Evolutionary conservation across 306 rosid genomes (phyloP).

Genomic region (Gastrolobium villosum): DNA sequence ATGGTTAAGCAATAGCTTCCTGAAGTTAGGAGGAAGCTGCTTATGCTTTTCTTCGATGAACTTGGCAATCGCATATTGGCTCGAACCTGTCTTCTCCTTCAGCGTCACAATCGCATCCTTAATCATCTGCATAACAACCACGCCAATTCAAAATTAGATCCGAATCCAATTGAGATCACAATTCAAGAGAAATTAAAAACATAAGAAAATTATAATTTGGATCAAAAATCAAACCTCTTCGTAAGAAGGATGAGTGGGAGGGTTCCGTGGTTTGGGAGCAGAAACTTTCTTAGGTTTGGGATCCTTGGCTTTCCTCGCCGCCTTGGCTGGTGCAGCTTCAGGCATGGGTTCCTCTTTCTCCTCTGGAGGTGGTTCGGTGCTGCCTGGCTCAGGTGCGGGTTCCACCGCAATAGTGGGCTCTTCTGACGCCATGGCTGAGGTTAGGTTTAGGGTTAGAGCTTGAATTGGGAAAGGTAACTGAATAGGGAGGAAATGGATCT

Average conservation of each 20-base stretch:
- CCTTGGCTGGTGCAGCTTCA: slow-evolving; percentile 44
- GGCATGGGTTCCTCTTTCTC: slow-evolving; percentile 52
- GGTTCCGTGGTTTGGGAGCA: slow-evolving; percentile 58
- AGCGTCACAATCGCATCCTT: slow-evolving; percentile 78
- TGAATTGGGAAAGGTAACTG: slow-evolving; percentile 1
- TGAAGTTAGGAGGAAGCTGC: slow-evolving; percentile 72
- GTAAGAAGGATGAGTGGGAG: slow-evolving; percentile 76
- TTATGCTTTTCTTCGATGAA: slow-evolving; percentile 81
- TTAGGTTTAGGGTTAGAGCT: slow-evolving; percentile 15
- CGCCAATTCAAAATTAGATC: slow-evolving; percentile 42
- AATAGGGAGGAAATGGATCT: neutral
- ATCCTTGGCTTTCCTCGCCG: slow-evolving; percentile 54
- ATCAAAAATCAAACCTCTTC: slow-evolving; percentile 69
- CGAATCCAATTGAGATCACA: neutral
- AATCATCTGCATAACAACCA: slow-evolving; percentile 65
- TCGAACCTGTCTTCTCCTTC: slow-evolving; percentile 81
- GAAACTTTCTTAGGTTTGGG: slow-evolving; percentile 64
- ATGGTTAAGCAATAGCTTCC: slow-evolving; percentile 70
- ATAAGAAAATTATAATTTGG: no score
- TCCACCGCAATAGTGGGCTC: slow-evolving; percentile 57
- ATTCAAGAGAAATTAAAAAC: neutral
- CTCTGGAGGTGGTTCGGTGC: slow-evolving; percentile 45
- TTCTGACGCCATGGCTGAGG: slow-evolving; percentile 65
- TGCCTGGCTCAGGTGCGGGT: slow-evolving; percentile 42
- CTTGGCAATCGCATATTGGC: slow-evolving; percentile 82